Evolutionary conservation across 2,329 filamentous ascomycete genomes (phyloP).

Genomic region (Chrysosporium queenslandicum): DNA sequence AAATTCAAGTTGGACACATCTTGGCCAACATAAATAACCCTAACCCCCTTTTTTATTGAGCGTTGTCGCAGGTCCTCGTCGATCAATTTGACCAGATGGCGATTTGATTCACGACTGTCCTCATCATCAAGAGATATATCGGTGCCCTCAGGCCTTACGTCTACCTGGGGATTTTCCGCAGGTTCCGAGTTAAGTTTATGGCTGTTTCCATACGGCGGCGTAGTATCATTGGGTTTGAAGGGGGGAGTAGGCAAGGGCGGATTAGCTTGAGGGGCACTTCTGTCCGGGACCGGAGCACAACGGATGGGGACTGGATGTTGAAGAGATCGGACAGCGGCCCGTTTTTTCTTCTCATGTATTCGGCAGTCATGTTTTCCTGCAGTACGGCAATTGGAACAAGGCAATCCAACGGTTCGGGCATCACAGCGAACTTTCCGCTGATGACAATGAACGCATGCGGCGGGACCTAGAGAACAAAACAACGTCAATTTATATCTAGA

Average conservation of each 20-base stretch:
- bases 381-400: constrained; percentile 42
- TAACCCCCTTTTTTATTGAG: constrained; percentile 41
- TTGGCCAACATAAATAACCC: constrained; percentile 47
- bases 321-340: constrained; percentile 33
- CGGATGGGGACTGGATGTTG: constrained; percentile 41
- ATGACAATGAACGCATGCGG: constrained; percentile 42
- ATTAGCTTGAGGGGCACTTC: constrained; percentile 3
- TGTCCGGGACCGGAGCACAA: constrained; percentile 27
- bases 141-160: constrained; percentile 21
- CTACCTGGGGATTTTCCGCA: constrained; percentile 19
- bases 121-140: constrained; percentile 31
- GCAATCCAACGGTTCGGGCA: constrained; percentile 38
- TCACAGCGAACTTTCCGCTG: constrained; percentile 45
- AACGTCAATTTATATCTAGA: neutral
- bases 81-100: constrained; percentile 43
- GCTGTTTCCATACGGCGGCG: neutral
- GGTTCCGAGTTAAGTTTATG: constrained; percentile 12
- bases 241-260: constrained; percentile 3
- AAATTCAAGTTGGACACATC: constrained; percentile 49
- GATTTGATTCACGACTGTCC: constrained; percentile 35
- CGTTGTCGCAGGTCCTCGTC: constrained; percentile 39
- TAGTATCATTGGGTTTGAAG: neutral
- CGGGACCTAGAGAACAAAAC: constrained; percentile 25
- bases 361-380: constrained; percentile 37
- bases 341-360: constrained; percentile 45